phyloP scores from a whole-genome alignment of 2,329 filamentous ascomycete species.

The Triangularia verruculosa region DNA sequence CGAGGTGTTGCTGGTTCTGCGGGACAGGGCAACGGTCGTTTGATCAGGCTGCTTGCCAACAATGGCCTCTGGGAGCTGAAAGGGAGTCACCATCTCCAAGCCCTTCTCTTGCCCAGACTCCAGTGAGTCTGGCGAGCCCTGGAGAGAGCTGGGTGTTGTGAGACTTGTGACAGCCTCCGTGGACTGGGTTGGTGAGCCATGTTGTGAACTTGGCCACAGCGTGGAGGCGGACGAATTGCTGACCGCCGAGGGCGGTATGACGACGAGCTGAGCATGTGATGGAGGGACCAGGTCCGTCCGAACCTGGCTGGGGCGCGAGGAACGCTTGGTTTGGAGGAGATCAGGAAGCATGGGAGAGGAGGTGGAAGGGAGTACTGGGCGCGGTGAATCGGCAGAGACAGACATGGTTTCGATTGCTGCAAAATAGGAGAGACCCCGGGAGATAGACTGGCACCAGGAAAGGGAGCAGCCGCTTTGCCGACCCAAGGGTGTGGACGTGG shows the following conservation, averaged over 20 bases:
- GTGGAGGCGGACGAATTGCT: constrained; percentile 57
- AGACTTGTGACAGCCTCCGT: constrained; percentile 45
- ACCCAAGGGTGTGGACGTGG: constrained; percentile 18
- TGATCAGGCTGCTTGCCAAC: constrained; percentile 11
- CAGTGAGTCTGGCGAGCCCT: constrained; percentile 63
- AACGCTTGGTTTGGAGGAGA: constrained; percentile 37
- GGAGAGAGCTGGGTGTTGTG: constrained; percentile 61
- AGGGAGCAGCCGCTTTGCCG: constrained; percentile 11
- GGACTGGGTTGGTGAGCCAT: constrained; percentile 57
- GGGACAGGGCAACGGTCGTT: constrained; percentile 40
- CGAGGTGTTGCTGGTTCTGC: constrained; percentile 58
- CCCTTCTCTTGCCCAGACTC: constrained; percentile 57
- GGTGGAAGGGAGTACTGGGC: constrained; percentile 28
- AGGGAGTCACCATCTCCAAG: constrained; percentile 51
- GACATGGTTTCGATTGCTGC: constrained; percentile 17
- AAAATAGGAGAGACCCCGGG: neutral
- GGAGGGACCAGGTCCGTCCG: constrained; percentile 45
- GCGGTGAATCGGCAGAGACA: constrained; percentile 10
- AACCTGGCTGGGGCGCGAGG: constrained; percentile 46
- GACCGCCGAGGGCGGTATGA: constrained; percentile 50
- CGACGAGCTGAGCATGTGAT: constrained; percentile 37
- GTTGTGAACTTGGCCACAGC: constrained; percentile 52
- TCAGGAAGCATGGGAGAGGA: constrained; percentile 42
- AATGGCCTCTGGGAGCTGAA: constrained; percentile 73
- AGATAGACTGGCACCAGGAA: neutral